Evolutionary conservation across 2,329 filamentous ascomycete genomes (phyloP).

Genomic region (Colletotrichum simmondsii): DNA sequence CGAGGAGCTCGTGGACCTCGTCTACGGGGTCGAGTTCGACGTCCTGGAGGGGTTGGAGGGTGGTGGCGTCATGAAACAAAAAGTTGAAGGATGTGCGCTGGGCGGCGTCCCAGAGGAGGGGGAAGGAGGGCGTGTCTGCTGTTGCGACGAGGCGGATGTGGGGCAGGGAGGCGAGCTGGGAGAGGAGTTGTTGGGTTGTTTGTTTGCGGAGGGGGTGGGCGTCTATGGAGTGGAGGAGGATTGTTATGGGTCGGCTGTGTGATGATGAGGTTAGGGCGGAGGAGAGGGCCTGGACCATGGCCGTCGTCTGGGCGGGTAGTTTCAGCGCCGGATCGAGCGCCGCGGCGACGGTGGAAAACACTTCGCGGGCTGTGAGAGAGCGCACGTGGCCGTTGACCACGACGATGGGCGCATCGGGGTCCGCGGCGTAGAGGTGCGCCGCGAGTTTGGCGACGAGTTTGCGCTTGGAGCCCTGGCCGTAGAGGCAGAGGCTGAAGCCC

Average conservation of each 20-base stretch:
- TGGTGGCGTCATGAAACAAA: constrained; percentile 93
- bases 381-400: constrained; percentile 87
- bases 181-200: constrained; percentile 76
- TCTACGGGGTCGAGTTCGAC: constrained; percentile 86
- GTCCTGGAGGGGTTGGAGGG: constrained; percentile 76
- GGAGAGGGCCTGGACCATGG: constrained; percentile 76
- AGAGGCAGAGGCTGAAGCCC: constrained; percentile 89
- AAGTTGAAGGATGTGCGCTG: constrained; percentile 87
- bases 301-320: constrained; percentile 69
- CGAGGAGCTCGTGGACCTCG: constrained; percentile 87
- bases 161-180: constrained; percentile 80
- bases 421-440: constrained; percentile 68
- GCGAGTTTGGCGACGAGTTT: constrained; percentile 80
- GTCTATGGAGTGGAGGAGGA: constrained; percentile 91
- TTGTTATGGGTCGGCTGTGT: constrained; percentile 58
- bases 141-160: constrained; percentile 81
- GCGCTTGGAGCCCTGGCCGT: constrained; percentile 92
- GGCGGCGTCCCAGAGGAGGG: constrained; percentile 88
- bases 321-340: constrained; percentile 66
- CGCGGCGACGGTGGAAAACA: constrained; percentile 75
- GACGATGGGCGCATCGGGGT: constrained; percentile 71
- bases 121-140: constrained; percentile 87
- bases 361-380: constrained; percentile 73
- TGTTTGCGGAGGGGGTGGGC: constrained; percentile 78
- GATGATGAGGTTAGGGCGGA: constrained; percentile 65